Conservation (phyloP, 768 basidiomycete species). For the Leucocoprinus leucothites region DNA sequence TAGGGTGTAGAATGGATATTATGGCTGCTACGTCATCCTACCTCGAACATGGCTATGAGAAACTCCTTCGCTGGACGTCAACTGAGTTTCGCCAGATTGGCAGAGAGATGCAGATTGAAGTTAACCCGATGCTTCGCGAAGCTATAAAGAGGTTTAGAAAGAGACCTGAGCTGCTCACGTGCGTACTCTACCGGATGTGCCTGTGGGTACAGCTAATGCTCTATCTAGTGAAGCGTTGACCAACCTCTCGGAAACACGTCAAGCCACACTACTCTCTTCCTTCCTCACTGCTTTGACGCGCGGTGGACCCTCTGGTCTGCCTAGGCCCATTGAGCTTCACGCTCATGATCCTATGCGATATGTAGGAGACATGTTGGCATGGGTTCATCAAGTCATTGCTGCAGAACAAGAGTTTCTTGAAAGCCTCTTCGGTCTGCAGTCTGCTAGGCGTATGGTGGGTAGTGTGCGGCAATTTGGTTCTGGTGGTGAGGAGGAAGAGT, state of each 20-base stretch:
- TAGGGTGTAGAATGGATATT: constrained; percentile 68
- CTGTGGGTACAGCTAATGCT: not conserved
- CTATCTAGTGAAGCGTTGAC: constrained; percentile 60
- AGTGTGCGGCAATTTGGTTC: constrained; percentile 51
- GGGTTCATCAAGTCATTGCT: constrained; percentile 96
- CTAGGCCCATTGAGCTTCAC: constrained; percentile 94
- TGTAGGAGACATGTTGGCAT: constrained; percentile 97
- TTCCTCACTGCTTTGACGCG: constrained; percentile 89
- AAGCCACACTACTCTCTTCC: constrained; percentile 70
- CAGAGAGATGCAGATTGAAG: constrained; percentile 71
- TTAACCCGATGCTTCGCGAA: constrained; percentile 61
- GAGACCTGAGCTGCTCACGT: constrained; percentile 79
- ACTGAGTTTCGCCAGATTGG: constrained; percentile 83
- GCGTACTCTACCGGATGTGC: constrained; percentile 20
- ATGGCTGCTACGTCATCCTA: constrained; percentile 78
- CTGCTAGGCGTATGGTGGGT: constrained; percentile 73
- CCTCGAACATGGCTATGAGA: constrained; percentile 88
- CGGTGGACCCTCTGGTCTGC: constrained; percentile 80
- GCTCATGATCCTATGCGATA: constrained; percentile 97
- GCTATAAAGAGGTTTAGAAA: constrained; percentile 70
- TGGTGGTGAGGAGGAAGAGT: constrained; percentile 67
- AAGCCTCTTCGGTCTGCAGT: constrained; percentile 70
- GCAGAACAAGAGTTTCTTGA: constrained; percentile 95
- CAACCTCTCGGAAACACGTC: constrained; percentile 77
- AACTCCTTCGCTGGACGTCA: constrained; percentile 81